Percentiles rank a stretch among this genome's conserved stretches.
Evolutionary conservation across 331 rosid species (phyloP).

Genomic region (Stylosanthes scabra): DNA sequence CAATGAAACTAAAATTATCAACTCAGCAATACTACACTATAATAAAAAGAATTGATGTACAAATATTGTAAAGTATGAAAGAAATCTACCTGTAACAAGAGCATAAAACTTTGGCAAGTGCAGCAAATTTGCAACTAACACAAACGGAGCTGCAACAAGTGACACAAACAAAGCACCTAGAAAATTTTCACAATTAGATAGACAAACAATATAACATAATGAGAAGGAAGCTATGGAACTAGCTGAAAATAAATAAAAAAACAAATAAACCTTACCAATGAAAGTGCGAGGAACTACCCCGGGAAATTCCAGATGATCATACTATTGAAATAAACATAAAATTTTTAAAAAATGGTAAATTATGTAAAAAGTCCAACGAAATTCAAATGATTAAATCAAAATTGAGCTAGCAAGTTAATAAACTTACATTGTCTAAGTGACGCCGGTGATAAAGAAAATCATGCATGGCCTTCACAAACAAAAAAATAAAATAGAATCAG

Average conservation of each 20-base stretch:
- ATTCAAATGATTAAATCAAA: slow-evolving; percentile 13
- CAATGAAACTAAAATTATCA: slow-evolving; percentile 4
- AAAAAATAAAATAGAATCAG: slow-evolving; percentile 20
- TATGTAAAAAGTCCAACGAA: slow-evolving; percentile 24
- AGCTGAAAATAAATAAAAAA: slow-evolving; percentile 4
- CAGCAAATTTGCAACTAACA: slow-evolving; percentile 60
- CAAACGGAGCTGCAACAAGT: slow-evolving; percentile 64
- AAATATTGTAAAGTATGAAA: slow-evolving; percentile 9
- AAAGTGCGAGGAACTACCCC: slow-evolving; percentile 97
- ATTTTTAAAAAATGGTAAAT: slow-evolving; percentile 2
- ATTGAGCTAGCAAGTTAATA: neutral
- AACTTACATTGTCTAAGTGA: slow-evolving; percentile 69
- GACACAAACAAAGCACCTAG: slow-evolving; percentile 87
- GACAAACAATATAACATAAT: neutral
- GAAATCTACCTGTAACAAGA: slow-evolving; percentile 66
- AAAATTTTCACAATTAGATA: slow-evolving; percentile 26
- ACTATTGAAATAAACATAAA: slow-evolving; percentile 47
- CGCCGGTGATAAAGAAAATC: slow-evolving; percentile 75
- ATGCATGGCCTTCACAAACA: slow-evolving; percentile 73
- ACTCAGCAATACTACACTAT: neutral
- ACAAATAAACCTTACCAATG: slow-evolving; percentile 57
- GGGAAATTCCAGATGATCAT: slow-evolving; percentile 95
- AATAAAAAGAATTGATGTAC: neutral
- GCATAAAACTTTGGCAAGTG: slow-evolving; percentile 77
- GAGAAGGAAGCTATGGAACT: neutral